phyloP scores from a whole-genome alignment of 768 basidiomycete species.

The Xanthoconium purpureum region DNA sequence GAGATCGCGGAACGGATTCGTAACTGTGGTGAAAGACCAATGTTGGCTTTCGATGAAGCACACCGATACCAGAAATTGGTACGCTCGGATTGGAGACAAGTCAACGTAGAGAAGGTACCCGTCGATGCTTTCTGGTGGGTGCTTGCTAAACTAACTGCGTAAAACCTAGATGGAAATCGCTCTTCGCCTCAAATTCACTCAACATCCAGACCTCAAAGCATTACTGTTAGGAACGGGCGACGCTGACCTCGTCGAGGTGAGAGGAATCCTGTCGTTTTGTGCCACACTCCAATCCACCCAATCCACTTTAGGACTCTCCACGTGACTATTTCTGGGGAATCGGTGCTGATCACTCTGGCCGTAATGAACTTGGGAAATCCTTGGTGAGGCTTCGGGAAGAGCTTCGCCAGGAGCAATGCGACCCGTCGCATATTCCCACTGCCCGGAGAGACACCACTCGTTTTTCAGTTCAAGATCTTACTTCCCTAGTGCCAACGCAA shows the following conservation, averaged over 20 bases:
- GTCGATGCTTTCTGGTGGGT: neutral
- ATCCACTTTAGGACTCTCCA: slow-evolving; percentile 55
- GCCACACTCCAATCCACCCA: neutral
- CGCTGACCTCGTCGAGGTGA: slow-evolving; percentile 66
- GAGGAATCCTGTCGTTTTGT: neutral
- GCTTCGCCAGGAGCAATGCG: slow-evolving; percentile 39
- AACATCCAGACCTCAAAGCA: slow-evolving; percentile 57
- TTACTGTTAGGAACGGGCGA: slow-evolving; percentile 64
- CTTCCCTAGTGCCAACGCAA: slow-evolving; percentile 18
- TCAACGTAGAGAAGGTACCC: slow-evolving; percentile 61
- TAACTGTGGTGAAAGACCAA: slow-evolving; percentile 58
- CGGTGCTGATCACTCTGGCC: slow-evolving; percentile 61
- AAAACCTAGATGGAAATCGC: slow-evolving; percentile 60
- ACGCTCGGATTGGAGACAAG: slow-evolving; percentile 63
- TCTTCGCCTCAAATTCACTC: slow-evolving; percentile 66
- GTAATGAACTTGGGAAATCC: slow-evolving; percentile 73
- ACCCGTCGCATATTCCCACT: slow-evolving; percentile 27
- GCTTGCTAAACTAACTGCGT: neutral
- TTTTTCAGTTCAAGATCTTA: slow-evolving; percentile 32
- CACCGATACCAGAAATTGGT: slow-evolving; percentile 61
- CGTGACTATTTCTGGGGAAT: slow-evolving; percentile 80
- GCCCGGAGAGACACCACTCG: slow-evolving; percentile 29
- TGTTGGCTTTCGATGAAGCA: slow-evolving; percentile 64
- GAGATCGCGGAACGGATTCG: slow-evolving; percentile 68
- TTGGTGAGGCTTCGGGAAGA: slow-evolving; percentile 58